Percentiles rank a stretch among this genome's conserved stretches.
phyloP scores from a whole-genome alignment of 2,329 filamentous ascomycete genomes.

The Dactylonectria estremocensis region DNA sequence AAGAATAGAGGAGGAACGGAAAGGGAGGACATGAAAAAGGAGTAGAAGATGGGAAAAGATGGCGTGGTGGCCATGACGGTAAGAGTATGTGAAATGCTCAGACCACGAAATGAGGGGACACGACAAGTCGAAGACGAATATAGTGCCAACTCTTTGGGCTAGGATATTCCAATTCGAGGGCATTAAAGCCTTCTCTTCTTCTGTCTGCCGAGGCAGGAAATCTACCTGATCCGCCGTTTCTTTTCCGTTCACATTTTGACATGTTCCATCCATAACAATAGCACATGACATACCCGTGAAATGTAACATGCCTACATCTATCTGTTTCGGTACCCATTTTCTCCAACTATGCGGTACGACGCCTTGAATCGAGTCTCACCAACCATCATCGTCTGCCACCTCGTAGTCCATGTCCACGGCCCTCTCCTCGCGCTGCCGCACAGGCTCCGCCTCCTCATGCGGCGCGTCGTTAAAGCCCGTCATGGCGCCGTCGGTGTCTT shows the following conservation, averaged over 20 bases:
- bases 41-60: constrained; percentile 7
- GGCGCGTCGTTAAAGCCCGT: constrained; percentile 35
- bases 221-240: constrained; percentile 20
- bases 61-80: constrained; percentile 14
- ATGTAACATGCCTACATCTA: constrained; percentile 3
- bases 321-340: constrained; percentile 7
- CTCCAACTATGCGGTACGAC: background rate
- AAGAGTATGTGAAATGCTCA: constrained; percentile 1
- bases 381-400: constrained; percentile 66
- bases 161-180: constrained; percentile 24
- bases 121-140: constrained; percentile 10
- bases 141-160: constrained; percentile 16
- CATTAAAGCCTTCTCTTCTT: constrained; percentile 22
- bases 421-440: constrained; percentile 49
- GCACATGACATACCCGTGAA: background rate
- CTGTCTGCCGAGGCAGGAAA: constrained; percentile 27
- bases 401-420: constrained; percentile 68
- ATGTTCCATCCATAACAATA: background rate
- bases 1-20: constrained; percentile 4
- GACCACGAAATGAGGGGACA: constrained; percentile 6
- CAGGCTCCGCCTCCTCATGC: constrained; percentile 33
- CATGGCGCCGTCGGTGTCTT: constrained; percentile 47
- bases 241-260: background rate
- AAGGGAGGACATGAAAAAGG: constrained; percentile 17
- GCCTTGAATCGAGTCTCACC: constrained; percentile 48